Conservation (phyloP, 2,329 filamentous ascomycete genomes). For the Clonostachys chloroleuca region DNA sequence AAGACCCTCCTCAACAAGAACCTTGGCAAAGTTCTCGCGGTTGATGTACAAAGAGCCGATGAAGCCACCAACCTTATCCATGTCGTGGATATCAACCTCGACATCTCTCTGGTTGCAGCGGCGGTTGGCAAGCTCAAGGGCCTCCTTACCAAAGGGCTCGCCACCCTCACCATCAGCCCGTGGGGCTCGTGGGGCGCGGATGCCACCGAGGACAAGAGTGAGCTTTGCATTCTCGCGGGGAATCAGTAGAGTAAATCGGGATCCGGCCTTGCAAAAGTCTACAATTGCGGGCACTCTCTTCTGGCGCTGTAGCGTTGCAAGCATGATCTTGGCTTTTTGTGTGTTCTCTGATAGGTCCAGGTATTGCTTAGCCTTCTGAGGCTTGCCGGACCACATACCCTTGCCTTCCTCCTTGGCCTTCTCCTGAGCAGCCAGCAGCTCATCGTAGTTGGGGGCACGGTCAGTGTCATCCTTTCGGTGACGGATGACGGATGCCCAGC, state of each 20-base stretch:
- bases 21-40: constrained; percentile 92
- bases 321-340: constrained; percentile 93
- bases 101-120: constrained; percentile 92
- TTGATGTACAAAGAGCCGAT: constrained; percentile 92
- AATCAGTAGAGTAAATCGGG: constrained; percentile 86
- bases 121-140: constrained; percentile 83
- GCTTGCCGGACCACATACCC: constrained; percentile 92
- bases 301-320: constrained; percentile 82
- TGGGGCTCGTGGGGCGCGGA: constrained; percentile 84
- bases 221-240: constrained; percentile 92
- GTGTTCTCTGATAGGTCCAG: constrained; percentile 87
- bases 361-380: constrained; percentile 76
- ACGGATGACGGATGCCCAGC: constrained; percentile 89
- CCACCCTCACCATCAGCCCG: constrained; percentile 70
- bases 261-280: constrained; percentile 97
- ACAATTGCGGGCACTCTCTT: constrained; percentile 91
- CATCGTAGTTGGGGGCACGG: constrained; percentile 89
- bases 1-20: constrained; percentile 88
- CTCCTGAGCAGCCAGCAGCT: constrained; percentile 75
- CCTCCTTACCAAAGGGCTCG: constrained; percentile 94
- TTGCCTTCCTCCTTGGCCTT: constrained; percentile 82
- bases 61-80: constrained; percentile 96
- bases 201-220: constrained; percentile 89
- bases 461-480: constrained; percentile 95
- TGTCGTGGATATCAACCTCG: constrained; percentile 90